A percentile compares a stretch with the other conserved stretches of the same genome.
These are phyloP conservation scores for Backusella mclennaniae DNA, from an alignment of 192 early-diverging fungal genomes.

Conservation along the genomic window DNA sequence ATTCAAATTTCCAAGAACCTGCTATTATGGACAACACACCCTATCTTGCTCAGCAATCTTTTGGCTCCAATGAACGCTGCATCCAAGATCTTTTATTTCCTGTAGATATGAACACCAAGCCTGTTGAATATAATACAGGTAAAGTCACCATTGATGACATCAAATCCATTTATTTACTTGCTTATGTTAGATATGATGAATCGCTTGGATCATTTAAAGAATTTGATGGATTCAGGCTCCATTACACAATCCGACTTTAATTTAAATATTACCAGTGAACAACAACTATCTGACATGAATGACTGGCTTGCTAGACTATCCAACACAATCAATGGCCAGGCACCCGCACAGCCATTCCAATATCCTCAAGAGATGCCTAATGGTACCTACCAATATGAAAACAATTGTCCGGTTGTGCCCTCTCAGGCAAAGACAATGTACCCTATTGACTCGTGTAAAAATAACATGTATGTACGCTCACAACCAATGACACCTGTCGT, in stretches of 20 bases:
- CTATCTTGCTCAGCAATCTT: not conserved
- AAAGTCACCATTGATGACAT: not conserved
- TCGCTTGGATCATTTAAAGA: slow-evolving; percentile 17
- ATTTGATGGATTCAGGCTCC: slow-evolving; percentile 9
- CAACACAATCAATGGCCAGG: not conserved
- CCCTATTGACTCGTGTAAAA: not conserved
- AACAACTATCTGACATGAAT: slow-evolving; percentile 30
- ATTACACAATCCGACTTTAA: slow-evolving; percentile 15
- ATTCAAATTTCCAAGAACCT: not conserved
- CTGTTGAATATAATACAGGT: slow-evolving; percentile 1
- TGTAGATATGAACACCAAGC: not conserved
- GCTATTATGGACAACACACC: not conserved
- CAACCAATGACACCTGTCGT: slow-evolving; percentile 9
- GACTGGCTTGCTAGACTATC: slow-evolving; percentile 26
- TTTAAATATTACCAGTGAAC: slow-evolving; percentile 24
- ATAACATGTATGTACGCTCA: slow-evolving; percentile 18
- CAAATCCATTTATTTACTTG: too few species aligned
- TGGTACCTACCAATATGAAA: not conserved
- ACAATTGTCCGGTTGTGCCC: not conserved
- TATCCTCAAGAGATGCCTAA: not conserved
- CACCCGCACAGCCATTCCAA: not conserved
- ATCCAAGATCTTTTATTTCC: slow-evolving; percentile 13
- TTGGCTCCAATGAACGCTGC: slow-evolving; percentile 1
- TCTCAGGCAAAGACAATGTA: not conserved
- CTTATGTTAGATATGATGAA: not conserved